These are phyloP conservation scores for Lachnellula cervina DNA, from an alignment of 2,329 filamentous ascomycete species.

Conservation along the genomic window DNA sequence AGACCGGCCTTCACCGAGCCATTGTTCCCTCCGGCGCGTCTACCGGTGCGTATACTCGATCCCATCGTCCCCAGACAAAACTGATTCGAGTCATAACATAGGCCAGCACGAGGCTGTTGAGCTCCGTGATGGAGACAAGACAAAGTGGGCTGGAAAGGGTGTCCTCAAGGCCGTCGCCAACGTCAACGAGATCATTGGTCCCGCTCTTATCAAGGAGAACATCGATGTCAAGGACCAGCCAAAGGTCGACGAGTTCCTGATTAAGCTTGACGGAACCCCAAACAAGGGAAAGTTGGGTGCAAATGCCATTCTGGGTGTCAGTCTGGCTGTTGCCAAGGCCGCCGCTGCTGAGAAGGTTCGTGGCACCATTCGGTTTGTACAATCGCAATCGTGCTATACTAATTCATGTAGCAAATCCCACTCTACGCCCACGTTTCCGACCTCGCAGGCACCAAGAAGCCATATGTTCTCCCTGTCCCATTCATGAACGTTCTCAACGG, in stretches of 20 bases:
- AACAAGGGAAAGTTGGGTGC: constrained; percentile 88
- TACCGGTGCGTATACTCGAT: constrained; percentile 60
- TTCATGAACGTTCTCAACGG: constrained; percentile 95
- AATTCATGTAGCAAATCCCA: constrained; percentile 57
- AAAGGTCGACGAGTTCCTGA: constrained; percentile 79
- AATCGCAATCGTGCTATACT: constrained; percentile 4
- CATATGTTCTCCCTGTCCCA: constrained; percentile 82
- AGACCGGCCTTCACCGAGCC: constrained; percentile 93
- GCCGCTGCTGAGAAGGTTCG: constrained; percentile 77
- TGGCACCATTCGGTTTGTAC: neutral
- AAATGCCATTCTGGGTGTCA: constrained; percentile 84
- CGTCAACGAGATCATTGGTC: constrained; percentile 76
- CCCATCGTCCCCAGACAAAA: constrained; percentile 14
- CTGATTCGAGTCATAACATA: constrained; percentile 34
- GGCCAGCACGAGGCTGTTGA: constrained; percentile 88
- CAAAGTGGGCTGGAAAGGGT: constrained; percentile 82
- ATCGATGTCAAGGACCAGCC: constrained; percentile 84
- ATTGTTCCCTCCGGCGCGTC: constrained; percentile 97
- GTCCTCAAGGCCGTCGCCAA: constrained; percentile 82
- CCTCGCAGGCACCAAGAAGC: constrained; percentile 85
- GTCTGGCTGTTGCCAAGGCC: constrained; percentile 79
- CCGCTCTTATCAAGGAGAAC: constrained; percentile 75
- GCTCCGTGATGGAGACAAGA: constrained; percentile 85
- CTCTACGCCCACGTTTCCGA: constrained; percentile 86
- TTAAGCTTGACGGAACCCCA: constrained; percentile 74